Evolutionary conservation across 331 rosid species (phyloP).

Genomic region (Pyracantha coccinea): DNA sequence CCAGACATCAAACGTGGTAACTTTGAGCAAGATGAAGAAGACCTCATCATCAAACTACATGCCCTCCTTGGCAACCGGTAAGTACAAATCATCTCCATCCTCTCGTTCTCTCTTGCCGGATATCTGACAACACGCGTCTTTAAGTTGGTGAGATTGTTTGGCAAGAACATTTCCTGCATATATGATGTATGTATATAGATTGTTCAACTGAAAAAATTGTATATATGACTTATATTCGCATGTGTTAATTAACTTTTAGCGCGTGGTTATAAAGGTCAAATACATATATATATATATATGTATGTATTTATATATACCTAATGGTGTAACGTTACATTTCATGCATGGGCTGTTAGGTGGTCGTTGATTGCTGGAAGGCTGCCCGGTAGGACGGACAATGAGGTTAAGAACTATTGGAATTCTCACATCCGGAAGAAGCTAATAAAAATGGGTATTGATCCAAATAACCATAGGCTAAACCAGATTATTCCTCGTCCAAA

Average conservation of each 20-base stretch:
- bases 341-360: slow-evolving; percentile 31
- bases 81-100: not conserved
- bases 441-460: slow-evolving; percentile 59
- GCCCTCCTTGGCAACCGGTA: slow-evolving; percentile 83
- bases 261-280: not conserved
- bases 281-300: no score
- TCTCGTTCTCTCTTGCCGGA: not conserved
- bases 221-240: not conserved
- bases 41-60: slow-evolving; percentile 66
- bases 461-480: slow-evolving; percentile 50
- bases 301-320: not conserved
- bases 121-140: not conserved
- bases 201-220: no score
- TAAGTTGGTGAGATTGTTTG: not conserved
- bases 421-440: slow-evolving; percentile 66
- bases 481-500: slow-evolving; percentile 14
- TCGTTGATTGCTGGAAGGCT: slow-evolving; percentile 74
- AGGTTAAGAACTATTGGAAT: slow-evolving; percentile 72
- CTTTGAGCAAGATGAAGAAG: slow-evolving; percentile 72
- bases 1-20: slow-evolving; percentile 68
- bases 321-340: not conserved
- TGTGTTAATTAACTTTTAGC: not conserved
- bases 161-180: not conserved
- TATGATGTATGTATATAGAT: not conserved
- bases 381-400: slow-evolving; percentile 75